A percentile compares a stretch with the other conserved stretches of the same genome.
phyloP scores from a whole-genome alignment of 805 yeast genomes.

The Huiozyma naganishii region DNA sequence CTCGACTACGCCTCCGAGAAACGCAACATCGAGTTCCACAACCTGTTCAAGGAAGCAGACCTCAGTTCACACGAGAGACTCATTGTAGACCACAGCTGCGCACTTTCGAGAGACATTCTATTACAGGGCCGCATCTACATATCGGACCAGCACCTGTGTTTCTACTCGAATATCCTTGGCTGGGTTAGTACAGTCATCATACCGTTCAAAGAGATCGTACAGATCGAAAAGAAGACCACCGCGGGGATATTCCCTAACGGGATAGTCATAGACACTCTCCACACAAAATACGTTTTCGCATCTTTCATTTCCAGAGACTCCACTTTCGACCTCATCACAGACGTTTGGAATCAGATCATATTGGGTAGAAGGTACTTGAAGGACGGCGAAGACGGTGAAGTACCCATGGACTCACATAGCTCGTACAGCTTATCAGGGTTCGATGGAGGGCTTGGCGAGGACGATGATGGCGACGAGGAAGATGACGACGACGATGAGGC shows the following conservation, averaged over 20 bases:
- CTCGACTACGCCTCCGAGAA: slow-evolving; percentile 35
- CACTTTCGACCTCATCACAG: slow-evolving; percentile 41
- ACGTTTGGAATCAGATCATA: slow-evolving; percentile 49
- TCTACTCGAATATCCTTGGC: slow-evolving; percentile 60
- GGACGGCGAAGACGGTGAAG: slow-evolving; percentile 22
- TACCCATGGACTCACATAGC: slow-evolving; percentile 5
- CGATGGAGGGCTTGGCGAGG: slow-evolving; percentile 14
- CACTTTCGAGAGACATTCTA: slow-evolving; percentile 55
- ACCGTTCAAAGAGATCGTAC: slow-evolving; percentile 53
- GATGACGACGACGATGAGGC: slow-evolving; percentile 25
- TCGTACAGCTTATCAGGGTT: background rate
- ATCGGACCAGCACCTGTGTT: slow-evolving; percentile 46
- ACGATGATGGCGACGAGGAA: slow-evolving; percentile 8
- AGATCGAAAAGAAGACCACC: slow-evolving; percentile 55
- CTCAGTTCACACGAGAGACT: slow-evolving; percentile 40
- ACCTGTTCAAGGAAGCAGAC: slow-evolving; percentile 37
- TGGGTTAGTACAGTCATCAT: slow-evolving; percentile 52
- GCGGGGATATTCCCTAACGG: slow-evolving; percentile 67
- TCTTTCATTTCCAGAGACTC: slow-evolving; percentile 54
- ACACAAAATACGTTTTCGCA: slow-evolving; percentile 55
- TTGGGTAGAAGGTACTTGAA: slow-evolving; percentile 52
- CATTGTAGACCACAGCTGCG: slow-evolving; percentile 56
- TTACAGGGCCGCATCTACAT: slow-evolving; percentile 62
- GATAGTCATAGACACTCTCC: slow-evolving; percentile 51
- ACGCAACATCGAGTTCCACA: slow-evolving; percentile 51